These are phyloP conservation scores for Pseudocercospora eumusae DNA, from an alignment of 2,329 filamentous ascomycete genomes.

Conservation along the genomic window DNA sequence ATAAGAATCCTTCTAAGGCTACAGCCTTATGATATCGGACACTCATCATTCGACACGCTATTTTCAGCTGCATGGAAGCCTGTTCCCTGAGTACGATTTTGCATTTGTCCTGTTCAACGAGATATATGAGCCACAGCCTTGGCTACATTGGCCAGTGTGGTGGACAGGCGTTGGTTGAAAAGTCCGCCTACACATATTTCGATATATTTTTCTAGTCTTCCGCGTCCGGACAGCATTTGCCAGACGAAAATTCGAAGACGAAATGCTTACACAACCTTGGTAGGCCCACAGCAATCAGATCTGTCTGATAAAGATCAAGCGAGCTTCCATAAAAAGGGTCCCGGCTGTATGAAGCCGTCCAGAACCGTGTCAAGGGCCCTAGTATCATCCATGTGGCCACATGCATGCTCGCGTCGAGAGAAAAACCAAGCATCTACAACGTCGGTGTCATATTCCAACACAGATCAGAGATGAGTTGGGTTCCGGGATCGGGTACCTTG, in stretches of 20 bases:
- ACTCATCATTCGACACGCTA: too few relatives aligned
- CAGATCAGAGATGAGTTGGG: not conserved
- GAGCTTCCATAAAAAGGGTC: too few relatives aligned
- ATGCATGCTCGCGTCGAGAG: not conserved
- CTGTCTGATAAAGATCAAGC: too few relatives aligned
- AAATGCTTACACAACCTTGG: not conserved
- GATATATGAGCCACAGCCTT: not conserved
- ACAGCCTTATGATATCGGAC: not conserved
- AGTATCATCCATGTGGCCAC: constrained; percentile 2
- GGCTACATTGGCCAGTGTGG: not conserved
- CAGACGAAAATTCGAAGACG: not conserved
- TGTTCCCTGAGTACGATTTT: not conserved
- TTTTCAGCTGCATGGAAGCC: too few relatives aligned
- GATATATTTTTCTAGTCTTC: not conserved
- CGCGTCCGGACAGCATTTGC: not conserved
- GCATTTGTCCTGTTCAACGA: not conserved
- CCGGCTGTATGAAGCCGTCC: not conserved
- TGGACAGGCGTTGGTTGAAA: not conserved
- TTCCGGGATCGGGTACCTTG: not conserved
- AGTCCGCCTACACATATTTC: not conserved
- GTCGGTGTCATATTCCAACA: too few relatives aligned
- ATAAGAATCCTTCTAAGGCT: not conserved
- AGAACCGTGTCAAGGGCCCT: not conserved
- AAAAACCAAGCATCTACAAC: not conserved
- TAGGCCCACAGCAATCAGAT: not conserved